These are phyloP conservation scores for Sextonia rubra DNA, from an alignment of 164 flowering plant species.

Conservation along the genomic window DNA sequence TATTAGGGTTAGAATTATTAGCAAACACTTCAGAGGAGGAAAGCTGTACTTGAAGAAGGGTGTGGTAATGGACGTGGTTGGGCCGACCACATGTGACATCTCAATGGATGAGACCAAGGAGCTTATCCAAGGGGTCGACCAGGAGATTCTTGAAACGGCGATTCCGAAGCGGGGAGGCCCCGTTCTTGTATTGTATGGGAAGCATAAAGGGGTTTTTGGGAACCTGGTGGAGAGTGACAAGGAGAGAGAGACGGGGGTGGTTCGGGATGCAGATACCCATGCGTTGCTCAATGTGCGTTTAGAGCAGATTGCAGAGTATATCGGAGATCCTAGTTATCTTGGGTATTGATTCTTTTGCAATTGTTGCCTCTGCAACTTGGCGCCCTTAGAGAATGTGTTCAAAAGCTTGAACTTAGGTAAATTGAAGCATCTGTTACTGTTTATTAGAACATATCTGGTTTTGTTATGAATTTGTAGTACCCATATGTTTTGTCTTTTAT, in stretches of 20 bases:
- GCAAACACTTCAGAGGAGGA: conserved; percentile 71
- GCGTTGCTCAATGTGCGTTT: conserved; percentile 55
- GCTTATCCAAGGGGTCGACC: conserved; percentile 68
- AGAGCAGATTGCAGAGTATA: conserved; percentile 82
- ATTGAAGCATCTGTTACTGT: background rate
- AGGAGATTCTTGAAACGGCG: conserved; percentile 72
- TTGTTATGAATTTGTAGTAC: too few relatives aligned
- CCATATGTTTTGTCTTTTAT: background rate
- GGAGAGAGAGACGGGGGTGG: conserved; percentile 64
- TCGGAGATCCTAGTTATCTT: conserved; percentile 69
- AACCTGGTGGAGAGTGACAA: conserved; percentile 54
- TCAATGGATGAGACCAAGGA: conserved; percentile 71
- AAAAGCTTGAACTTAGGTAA: background rate
- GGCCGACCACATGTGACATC: conserved; percentile 57
- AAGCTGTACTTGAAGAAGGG: conserved; percentile 75
- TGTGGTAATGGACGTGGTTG: conserved; percentile 74
- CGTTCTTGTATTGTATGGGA: conserved; percentile 69
- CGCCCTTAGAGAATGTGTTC: background rate
- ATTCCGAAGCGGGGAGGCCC: conserved; percentile 70
- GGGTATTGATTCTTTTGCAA: conserved; percentile 49
- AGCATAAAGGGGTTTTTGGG: conserved; percentile 72
- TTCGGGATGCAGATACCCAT: conserved; percentile 70
- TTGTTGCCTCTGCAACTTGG: background rate
- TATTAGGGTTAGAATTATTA: conserved; percentile 68
- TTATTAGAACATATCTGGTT: background rate